Percentiles rank a stretch among this genome's conserved stretches.
These are phyloP conservation scores for Cordyceps pruinosa DNA, from an alignment of 2,329 filamentous ascomycete species.

Conservation along the genomic window DNA sequence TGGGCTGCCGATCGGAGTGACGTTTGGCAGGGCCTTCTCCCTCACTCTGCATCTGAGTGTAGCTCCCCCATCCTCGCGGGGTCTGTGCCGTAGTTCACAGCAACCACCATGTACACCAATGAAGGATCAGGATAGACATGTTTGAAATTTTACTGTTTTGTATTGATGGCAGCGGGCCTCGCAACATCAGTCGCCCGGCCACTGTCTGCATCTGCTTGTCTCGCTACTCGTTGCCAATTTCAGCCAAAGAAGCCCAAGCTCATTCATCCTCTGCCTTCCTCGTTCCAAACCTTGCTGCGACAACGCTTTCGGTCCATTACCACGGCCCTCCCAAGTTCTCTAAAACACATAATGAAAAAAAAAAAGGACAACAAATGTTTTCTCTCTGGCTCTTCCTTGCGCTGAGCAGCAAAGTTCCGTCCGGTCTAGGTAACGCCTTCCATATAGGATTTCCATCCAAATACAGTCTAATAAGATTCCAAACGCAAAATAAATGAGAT, in stretches of 20 bases:
- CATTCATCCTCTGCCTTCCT: background rate
- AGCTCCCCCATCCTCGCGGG: too few relatives aligned
- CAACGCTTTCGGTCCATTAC: background rate
- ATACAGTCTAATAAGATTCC: conserved; percentile 9
- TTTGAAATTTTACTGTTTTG: conserved; percentile 9
- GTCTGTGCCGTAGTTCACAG: too few relatives aligned
- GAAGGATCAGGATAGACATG: too few relatives aligned
- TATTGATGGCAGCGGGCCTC: conserved; percentile 2
- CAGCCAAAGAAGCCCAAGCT: background rate
- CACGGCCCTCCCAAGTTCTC: background rate
- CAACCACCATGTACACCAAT: too few relatives aligned
- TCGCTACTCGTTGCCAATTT: background rate
- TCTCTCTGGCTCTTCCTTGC: conserved; percentile 10
- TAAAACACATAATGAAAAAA: background rate
- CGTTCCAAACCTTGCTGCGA: background rate
- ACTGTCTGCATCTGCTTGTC: background rate
- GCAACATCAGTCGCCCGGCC: background rate
- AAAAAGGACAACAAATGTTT: conserved; percentile 1
- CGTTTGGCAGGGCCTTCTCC: too few relatives aligned
- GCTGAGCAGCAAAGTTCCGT: conserved; percentile 10
- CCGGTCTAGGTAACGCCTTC: conserved; percentile 6
- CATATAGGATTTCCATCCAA: background rate
- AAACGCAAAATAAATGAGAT: background rate
- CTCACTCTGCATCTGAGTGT: too few relatives aligned
- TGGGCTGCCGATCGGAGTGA: too few relatives aligned